Conservation (phyloP, 441 rosid genomes). For the Eugenia klotzschiana region DNA sequence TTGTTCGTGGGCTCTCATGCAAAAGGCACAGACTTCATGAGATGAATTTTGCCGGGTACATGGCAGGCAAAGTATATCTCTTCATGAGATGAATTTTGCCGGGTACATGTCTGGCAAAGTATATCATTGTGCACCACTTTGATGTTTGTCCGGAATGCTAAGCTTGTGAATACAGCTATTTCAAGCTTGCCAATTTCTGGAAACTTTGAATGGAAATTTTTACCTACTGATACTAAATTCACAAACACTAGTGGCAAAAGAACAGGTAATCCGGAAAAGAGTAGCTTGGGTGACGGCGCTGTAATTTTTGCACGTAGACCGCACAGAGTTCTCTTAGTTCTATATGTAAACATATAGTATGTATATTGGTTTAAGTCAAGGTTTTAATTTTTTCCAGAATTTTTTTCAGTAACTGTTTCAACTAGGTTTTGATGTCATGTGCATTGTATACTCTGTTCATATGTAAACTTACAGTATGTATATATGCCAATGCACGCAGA, state of each 20-base stretch:
- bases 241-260: neutral
- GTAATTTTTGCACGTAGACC: neutral
- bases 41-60: neutral
- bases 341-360: neutral
- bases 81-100: neutral
- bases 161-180: neutral
- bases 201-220: neutral
- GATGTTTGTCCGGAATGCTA: neutral
- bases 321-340: neutral
- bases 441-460: rapidly evolving
- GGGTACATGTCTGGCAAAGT: neutral
- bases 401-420: neutral
- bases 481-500: neutral
- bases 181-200: neutral
- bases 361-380: neutral
- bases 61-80: neutral
- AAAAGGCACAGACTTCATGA: neutral
- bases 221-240: rapidly evolving
- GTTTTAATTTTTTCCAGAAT: neutral
- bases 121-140: neutral
- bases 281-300: neutral
- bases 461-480: neutral
- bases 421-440: neutral
- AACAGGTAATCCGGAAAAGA: neutral
- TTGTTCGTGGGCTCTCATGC: neutral